phyloP scores from a whole-genome alignment of 140 eudicot species.

The Senecio squalidus region DNA sequence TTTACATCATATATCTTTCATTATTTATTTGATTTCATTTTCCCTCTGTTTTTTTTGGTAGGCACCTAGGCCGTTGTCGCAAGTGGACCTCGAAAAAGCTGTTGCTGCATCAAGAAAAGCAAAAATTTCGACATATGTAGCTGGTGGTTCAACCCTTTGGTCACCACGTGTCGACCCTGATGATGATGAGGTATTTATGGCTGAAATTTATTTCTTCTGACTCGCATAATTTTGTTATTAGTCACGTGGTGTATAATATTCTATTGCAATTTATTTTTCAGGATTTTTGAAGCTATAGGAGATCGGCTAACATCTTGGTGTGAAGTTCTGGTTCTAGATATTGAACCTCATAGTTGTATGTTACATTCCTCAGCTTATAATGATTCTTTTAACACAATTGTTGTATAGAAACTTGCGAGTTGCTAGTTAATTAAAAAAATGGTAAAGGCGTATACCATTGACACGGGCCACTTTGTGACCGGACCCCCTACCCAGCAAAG shows the following conservation, averaged over 20 bases:
- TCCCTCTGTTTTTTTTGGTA: not conserved
- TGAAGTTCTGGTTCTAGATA: slow-evolving; percentile 13
- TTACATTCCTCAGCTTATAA: not conserved
- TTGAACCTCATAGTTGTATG: slow-evolving; percentile 6
- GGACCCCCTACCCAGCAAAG: too few species aligned
- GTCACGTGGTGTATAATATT: not conserved
- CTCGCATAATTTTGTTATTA: not conserved
- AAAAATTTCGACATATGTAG: slow-evolving; percentile 22
- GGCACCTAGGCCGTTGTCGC: slow-evolving; percentile 42
- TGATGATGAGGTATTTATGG: slow-evolving; percentile 18
- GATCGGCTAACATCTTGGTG: slow-evolving; percentile 9
- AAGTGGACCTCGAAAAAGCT: slow-evolving; percentile 37
- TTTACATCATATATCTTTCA: not conserved
- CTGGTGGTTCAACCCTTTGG: slow-evolving; percentile 29
- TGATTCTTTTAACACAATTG: slow-evolving; percentile 20
- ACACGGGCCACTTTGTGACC: too few species aligned
- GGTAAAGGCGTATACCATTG: too few species aligned
- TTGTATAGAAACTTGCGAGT: slow-evolving; percentile 17
- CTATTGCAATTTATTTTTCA: slow-evolving; percentile 1
- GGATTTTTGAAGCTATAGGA: slow-evolving; percentile 19
- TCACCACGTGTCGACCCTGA: slow-evolving; percentile 22
- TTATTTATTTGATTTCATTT: not conserved
- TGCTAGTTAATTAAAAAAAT: slow-evolving; percentile 1
- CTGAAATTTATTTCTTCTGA: not conserved
- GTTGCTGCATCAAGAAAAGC: slow-evolving; percentile 33